Conservation (phyloP, 768 basidiomycete species). For the Tricholoma terreum region DNA sequence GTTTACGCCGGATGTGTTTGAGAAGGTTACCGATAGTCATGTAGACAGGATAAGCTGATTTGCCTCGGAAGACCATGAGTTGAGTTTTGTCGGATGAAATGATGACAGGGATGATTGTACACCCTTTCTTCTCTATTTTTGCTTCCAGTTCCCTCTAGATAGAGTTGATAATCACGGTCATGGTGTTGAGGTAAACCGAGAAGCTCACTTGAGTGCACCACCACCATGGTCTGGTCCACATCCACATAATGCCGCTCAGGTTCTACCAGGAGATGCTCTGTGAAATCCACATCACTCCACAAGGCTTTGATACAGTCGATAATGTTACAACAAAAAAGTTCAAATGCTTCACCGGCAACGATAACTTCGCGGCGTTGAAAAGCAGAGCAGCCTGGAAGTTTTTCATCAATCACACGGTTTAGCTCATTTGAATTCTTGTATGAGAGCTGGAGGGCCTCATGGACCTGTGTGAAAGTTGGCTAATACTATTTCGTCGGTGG, state of each 20-base stretch:
- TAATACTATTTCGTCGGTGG: too few relatives aligned
- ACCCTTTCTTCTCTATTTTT: slow-evolving; percentile 20
- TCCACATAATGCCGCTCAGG: slow-evolving; percentile 39
- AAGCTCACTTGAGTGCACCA: slow-evolving; percentile 44
- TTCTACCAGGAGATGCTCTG: slow-evolving; percentile 23
- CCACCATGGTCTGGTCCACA: slow-evolving; percentile 39
- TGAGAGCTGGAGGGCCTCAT: slow-evolving; percentile 22
- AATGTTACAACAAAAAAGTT: slow-evolving; percentile 33
- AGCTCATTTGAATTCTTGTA: slow-evolving; percentile 23
- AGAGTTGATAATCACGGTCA: not conserved
- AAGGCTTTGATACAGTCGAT: slow-evolving; percentile 34
- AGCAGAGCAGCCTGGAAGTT: slow-evolving; percentile 19
- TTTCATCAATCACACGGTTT: slow-evolving; percentile 25
- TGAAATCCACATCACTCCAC: slow-evolving; percentile 31
- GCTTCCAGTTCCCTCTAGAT: slow-evolving; percentile 12
- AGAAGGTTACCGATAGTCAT: too few relatives aligned
- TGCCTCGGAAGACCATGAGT: slow-evolving; percentile 26
- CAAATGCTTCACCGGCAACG: slow-evolving; percentile 26
- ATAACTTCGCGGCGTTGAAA: slow-evolving; percentile 26
- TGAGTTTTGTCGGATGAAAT: too few relatives aligned
- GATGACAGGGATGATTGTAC: slow-evolving; percentile 25
- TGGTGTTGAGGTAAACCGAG: not conserved
- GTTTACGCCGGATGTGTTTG: too few relatives aligned
- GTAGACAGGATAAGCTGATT: too few relatives aligned
- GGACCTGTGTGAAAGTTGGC: slow-evolving; percentile 17